Evolutionary conservation across 495 filamentous ascomycete species (phyloP).

Genomic region (Penicillium parvum): DNA sequence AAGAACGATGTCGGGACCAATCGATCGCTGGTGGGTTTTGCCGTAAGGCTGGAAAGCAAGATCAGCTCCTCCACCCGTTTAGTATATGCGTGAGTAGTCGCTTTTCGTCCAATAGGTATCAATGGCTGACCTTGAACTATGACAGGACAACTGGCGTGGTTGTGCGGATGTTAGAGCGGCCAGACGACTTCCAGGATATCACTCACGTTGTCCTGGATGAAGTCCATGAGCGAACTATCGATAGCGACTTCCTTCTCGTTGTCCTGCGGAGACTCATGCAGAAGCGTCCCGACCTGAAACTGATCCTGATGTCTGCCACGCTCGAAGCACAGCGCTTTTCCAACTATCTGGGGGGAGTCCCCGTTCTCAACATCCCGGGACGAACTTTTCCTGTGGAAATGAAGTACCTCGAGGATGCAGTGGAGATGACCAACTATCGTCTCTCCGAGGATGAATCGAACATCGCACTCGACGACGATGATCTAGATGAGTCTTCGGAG

Average conservation of each 20-base stretch:
- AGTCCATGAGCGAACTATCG: conserved; percentile 90
- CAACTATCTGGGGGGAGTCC: conserved; percentile 76
- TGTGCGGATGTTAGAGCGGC: conserved; percentile 91
- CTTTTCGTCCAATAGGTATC: not conserved
- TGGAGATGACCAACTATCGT: conserved; percentile 73
- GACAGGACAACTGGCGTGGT: conserved; percentile 72
- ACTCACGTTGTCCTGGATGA: conserved; percentile 93
- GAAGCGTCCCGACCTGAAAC: conserved; percentile 66
- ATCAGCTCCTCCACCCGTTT: conserved; percentile 73
- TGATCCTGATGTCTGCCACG: conserved; percentile 95
- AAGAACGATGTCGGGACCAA: conserved; percentile 75
- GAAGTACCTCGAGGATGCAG: conserved; percentile 85
- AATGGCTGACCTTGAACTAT: conserved; percentile 5
- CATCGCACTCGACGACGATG: conserved; percentile 44
- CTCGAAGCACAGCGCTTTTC: conserved; percentile 90
- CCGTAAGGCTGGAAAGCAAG: conserved; percentile 86
- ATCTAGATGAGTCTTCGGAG: conserved; percentile 47
- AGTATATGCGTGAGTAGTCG: conserved; percentile 64
- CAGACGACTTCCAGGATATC: conserved; percentile 77
- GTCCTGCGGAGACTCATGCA: conserved; percentile 77
- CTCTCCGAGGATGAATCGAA: conserved; percentile 47
- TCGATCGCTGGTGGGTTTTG: conserved; percentile 85
- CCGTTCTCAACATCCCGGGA: conserved; percentile 83
- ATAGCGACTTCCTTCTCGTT: conserved; percentile 91
- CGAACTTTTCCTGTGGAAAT: conserved; percentile 88